Evolutionary conservation across 2,329 filamentous ascomycete species (phyloP).

Genomic region (Hypomyces rosellus): DNA sequence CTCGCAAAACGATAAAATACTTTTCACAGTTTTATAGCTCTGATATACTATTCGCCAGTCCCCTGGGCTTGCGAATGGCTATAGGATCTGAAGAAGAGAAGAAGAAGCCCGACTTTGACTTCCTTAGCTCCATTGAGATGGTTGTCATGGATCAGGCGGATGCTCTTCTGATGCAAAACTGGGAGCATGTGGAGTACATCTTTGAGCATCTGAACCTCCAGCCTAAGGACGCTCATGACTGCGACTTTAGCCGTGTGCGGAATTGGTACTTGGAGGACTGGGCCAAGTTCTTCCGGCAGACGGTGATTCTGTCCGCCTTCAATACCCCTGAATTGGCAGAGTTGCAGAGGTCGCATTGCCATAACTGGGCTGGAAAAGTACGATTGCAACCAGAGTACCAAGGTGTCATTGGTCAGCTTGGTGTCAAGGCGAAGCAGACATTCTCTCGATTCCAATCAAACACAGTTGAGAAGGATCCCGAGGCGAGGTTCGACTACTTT

Average conservation of each 20-base stretch:
- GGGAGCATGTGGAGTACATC: slow-evolving; percentile 91
- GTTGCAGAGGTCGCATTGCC: slow-evolving; percentile 67
- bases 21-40: slow-evolving; percentile 95
- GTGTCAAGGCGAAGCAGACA: slow-evolving; percentile 71
- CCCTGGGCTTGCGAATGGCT: slow-evolving; percentile 81
- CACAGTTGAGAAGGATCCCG: slow-evolving; percentile 69
- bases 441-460: slow-evolving; percentile 78
- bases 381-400: slow-evolving; percentile 65
- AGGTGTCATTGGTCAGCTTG: slow-evolving; percentile 67
- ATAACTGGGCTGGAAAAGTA: slow-evolving; percentile 73
- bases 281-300: slow-evolving; percentile 76
- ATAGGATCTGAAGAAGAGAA: slow-evolving; percentile 70
- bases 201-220: slow-evolving; percentile 88
- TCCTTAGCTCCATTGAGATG: slow-evolving; percentile 87
- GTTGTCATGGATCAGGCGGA: slow-evolving; percentile 88
- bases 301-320: slow-evolving; percentile 73
- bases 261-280: slow-evolving; percentile 90
- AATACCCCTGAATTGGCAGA: slow-evolving; percentile 83
- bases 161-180: slow-evolving; percentile 94
- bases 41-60: slow-evolving; percentile 88
- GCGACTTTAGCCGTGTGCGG: slow-evolving; percentile 86
- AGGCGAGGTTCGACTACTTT: slow-evolving; percentile 88
- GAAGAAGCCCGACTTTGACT: slow-evolving; percentile 70
- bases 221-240: slow-evolving; percentile 82
- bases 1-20: slow-evolving; percentile 89